Evolutionary conservation across 208 protist species (phyloP), one percentile per base, ranked within the genome.

Genomic region (Trypanosoma brucei): DNA sequence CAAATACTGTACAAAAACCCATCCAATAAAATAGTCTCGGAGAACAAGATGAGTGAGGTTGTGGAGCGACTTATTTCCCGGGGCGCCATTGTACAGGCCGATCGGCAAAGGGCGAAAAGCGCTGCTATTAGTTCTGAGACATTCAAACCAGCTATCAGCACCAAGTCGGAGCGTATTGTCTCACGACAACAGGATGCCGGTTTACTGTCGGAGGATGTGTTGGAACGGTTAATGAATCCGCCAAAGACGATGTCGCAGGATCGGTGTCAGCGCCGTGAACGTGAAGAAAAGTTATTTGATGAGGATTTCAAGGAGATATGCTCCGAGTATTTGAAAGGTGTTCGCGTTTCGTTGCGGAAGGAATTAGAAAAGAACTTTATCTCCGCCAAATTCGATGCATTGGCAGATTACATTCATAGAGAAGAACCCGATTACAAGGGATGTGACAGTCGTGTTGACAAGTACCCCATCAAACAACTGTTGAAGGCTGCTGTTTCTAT

Each of bases 41-140:
- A 39, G 8, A 61, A 71, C 30, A 63, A 85, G 57, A 37, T 90
- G 9, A 68, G 81, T 14, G 59, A 59, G 6, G 75, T 95, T 4
- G 84, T 95, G 40, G 73, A 85, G 22, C 73, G 89, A 3, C 72
- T 93, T 13, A 91, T 85, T 58, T 49, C 74, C 9, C 66, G 70
- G 13, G 72, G 67, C 0, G 72, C 68, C 13, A 62, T 83, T 37
- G 61, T 78, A 14, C 11, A 57, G 52, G 9, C 4, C 13, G 55
- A 57, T 33, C 33, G 54, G 11, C 11, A 0, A 11, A 60, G 14
- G 52, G 31, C 37, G 5, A 58, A 63, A 45, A 50, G 22, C 13
- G 31, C 39, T 11, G 30, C 31, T 33, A 11, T 34, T 6, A 13
- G 22, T 31, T 35, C 39, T 9, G 44, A 42, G 0, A 6, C 55